Evolutionary conservation across 768 basidiomycete genomes (phyloP).

Genomic region (Russula vinacea): DNA sequence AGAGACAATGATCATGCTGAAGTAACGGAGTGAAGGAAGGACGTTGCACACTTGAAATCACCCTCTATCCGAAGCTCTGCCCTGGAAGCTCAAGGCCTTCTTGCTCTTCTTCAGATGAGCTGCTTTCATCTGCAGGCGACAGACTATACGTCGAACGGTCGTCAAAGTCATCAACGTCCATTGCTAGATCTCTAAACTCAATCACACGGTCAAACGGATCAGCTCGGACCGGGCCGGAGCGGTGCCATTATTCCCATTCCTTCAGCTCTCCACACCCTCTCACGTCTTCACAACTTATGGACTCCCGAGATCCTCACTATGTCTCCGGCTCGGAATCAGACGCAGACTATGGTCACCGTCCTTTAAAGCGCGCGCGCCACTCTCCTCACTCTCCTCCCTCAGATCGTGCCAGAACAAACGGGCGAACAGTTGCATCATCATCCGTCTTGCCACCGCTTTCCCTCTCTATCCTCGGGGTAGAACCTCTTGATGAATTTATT

Average conservation of each 20-base stretch:
- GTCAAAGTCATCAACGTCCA: slow-evolving; percentile 13
- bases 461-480: slow-evolving; percentile 80
- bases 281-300: slow-evolving; percentile 27
- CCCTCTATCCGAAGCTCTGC: slow-evolving; percentile 47
- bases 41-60: slow-evolving; percentile 46
- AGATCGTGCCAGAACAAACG: slow-evolving; percentile 33
- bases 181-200: background rate
- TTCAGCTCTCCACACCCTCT: background rate
- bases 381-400: slow-evolving; percentile 38
- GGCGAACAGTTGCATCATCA: slow-evolving; percentile 33
- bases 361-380: slow-evolving; percentile 42
- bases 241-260: background rate
- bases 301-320: slow-evolving; percentile 30
- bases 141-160: slow-evolving; percentile 17
- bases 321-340: slow-evolving; percentile 35
- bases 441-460: slow-evolving; percentile 58
- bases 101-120: slow-evolving; percentile 16
- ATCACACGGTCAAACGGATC: background rate
- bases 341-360: slow-evolving; percentile 30
- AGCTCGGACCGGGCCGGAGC: background rate
- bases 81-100: slow-evolving; percentile 1
- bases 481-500: slow-evolving; percentile 91
- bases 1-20: background rate
- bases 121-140: slow-evolving; percentile 10
- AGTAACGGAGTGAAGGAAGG: background rate